Evolutionary conservation across 2,329 filamentous ascomycete species (phyloP).

Genomic region (Neopestalotiopsis sp.): DNA sequence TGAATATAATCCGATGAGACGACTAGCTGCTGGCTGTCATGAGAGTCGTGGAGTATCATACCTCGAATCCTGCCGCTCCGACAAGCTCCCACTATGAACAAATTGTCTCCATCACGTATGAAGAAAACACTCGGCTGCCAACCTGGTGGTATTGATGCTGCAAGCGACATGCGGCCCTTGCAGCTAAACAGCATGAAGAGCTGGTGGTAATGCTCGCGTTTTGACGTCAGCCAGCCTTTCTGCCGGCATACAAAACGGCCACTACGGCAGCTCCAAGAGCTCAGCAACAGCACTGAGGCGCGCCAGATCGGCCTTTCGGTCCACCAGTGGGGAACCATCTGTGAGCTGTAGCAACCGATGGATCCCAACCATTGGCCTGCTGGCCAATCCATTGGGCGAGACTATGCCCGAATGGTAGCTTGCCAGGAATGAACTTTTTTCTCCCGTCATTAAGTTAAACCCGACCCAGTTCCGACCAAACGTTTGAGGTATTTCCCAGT

Average conservation of each 20-base stretch:
- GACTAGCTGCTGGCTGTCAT: not conserved
- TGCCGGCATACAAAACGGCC: not conserved
- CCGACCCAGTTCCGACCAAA: constrained; percentile 15
- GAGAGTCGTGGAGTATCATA: not conserved
- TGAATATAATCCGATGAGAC: not conserved
- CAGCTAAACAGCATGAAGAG: not conserved
- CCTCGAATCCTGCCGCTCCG: not conserved
- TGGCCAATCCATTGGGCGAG: constrained; percentile 5
- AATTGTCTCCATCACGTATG: not conserved
- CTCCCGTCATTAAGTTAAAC: constrained; percentile 19
- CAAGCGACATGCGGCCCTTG: not conserved
- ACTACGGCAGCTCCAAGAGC: not conserved
- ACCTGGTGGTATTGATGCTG: not conserved
- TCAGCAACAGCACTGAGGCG: not conserved
- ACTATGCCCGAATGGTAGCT: constrained; percentile 13
- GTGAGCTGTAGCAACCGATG: not conserved
- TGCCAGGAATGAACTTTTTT: constrained; percentile 18
- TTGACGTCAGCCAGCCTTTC: constrained; percentile 3
- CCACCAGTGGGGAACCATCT: constrained; percentile 1
- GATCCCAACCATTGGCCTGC: constrained; percentile 7
- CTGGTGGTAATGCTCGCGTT: not conserved
- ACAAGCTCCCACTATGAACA: not conserved
- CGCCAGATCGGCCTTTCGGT: not conserved
- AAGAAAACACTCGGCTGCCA: not conserved
- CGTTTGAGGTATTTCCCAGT: constrained; percentile 17